Percentiles rank a stretch among this genome's conserved stretches.
Evolutionary conservation across 2,329 filamentous ascomycete genomes (phyloP).

Genomic region (Trichocomaceae sp.): DNA sequence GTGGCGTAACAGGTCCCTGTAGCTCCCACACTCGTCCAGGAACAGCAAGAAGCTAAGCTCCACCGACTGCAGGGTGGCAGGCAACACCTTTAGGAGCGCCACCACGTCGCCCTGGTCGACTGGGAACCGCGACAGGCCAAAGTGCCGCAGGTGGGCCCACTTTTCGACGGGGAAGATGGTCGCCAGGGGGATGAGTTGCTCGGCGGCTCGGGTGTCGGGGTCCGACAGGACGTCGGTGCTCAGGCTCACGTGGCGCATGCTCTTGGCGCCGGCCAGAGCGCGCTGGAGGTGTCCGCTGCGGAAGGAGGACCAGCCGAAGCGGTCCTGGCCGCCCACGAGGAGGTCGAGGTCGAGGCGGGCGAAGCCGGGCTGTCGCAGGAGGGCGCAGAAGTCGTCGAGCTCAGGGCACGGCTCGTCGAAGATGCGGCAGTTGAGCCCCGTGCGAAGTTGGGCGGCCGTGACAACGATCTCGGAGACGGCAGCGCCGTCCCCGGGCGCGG

Average conservation of each 20-base stretch:
- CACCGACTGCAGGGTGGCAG: conserved; percentile 23
- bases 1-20: not conserved
- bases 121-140: conserved; percentile 24
- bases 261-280: not conserved
- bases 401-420: conserved; percentile 23
- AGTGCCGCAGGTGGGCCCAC: conserved; percentile 25
- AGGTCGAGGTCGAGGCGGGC: conserved; percentile 22
- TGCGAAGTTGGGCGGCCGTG: conserved; percentile 23
- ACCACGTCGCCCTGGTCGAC: conserved; percentile 24
- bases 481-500: no score
- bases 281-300: not conserved
- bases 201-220: not conserved
- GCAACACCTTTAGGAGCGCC: conserved; percentile 22
- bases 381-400: conserved; percentile 18
- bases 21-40: not conserved
- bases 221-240: not conserved
- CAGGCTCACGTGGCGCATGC: no score
- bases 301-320: not conserved
- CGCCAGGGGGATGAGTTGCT: conserved; percentile 15
- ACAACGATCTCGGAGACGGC: conserved; percentile 31
- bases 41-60: conserved; percentile 31
- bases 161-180: conserved; percentile 25
- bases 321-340: conserved; percentile 9
- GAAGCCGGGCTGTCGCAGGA: conserved; percentile 23
- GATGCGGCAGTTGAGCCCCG: conserved; percentile 26